phyloP scores from a whole-genome alignment of 169 alveolate genomes.

The Pseudocohnilembus persalinus region DNA sequence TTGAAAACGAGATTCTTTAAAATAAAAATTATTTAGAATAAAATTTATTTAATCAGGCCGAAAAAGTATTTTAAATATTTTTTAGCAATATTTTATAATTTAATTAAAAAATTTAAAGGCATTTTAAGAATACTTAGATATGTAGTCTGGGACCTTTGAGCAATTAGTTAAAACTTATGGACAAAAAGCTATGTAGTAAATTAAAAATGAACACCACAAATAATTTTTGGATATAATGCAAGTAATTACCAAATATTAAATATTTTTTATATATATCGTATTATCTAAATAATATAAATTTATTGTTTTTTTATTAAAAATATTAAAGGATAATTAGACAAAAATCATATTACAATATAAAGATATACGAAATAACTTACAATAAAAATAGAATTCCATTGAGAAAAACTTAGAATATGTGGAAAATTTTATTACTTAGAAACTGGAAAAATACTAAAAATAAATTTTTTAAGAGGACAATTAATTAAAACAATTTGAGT shows the following conservation, averaged over 20 bases:
- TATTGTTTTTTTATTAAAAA: background rate
- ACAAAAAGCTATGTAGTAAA: background rate
- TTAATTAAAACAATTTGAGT: too few relatives aligned
- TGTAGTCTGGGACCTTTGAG: background rate
- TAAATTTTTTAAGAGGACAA: background rate
- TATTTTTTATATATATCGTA: background rate
- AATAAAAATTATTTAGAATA: too few relatives aligned
- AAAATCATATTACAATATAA: too few relatives aligned
- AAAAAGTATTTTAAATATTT: background rate
- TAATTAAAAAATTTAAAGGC: background rate
- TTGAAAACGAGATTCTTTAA: background rate
- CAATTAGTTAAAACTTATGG: background rate
- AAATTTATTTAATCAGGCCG: background rate
- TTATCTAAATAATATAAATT: too few relatives aligned
- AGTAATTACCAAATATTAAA: background rate
- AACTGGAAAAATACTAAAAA: too few relatives aligned
- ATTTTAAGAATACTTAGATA: background rate
- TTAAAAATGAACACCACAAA: background rate
- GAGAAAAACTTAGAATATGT: background rate
- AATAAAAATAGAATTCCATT: too few relatives aligned
- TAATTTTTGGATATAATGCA: background rate
- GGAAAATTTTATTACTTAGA: too few relatives aligned
- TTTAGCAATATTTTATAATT: too few relatives aligned
- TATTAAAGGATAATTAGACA: background rate
- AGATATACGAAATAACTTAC: background rate